A percentile compares a stretch with the other conserved stretches of the same genome.
Conservation (phyloP, 495 filamentous ascomycete species). For the Penicillium diatomitis region DNA sequence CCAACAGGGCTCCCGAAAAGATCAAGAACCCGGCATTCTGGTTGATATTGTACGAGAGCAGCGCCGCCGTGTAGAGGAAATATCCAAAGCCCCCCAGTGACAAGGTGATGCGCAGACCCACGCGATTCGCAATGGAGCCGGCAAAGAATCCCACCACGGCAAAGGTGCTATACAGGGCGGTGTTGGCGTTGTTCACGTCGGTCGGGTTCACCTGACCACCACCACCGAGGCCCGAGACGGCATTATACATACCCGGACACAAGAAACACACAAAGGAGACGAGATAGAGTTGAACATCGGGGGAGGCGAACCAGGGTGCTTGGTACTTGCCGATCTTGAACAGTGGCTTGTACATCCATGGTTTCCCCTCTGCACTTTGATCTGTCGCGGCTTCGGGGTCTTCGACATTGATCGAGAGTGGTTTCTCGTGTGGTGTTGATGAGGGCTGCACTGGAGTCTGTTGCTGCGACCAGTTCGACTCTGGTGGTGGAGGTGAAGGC, state of each 20-base stretch:
- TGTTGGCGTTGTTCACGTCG: constrained; percentile 60
- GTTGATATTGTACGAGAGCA: constrained; percentile 76
- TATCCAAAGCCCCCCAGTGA: constrained; percentile 81
- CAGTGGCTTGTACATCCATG: constrained; percentile 62
- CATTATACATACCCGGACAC: constrained; percentile 83
- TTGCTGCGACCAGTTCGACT: constrained; percentile 5
- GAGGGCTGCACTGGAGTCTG: background rate
- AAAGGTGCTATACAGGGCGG: constrained; percentile 74
- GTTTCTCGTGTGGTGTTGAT: constrained; percentile 1
- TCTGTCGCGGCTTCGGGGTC: constrained; percentile 25
- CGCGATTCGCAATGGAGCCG: constrained; percentile 65
- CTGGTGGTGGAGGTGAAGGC: background rate
- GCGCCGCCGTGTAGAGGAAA: constrained; percentile 68
- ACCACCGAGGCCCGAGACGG: constrained; percentile 64
- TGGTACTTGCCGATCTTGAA: constrained; percentile 44
- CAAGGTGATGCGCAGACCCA: constrained; percentile 66
- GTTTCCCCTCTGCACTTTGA: constrained; percentile 19
- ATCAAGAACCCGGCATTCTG: constrained; percentile 49
- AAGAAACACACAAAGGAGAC: constrained; percentile 83
- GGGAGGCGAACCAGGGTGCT: constrained; percentile 66
- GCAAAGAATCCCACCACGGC: constrained; percentile 82
- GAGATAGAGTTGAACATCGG: constrained; percentile 62
- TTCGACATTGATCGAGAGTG: constrained; percentile 1
- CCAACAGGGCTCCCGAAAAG: constrained; percentile 50
- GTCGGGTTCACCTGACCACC: constrained; percentile 52